Base-by-base conservation (phyloP, 305 asterid species). In the Ajuga reptans region DNA sequence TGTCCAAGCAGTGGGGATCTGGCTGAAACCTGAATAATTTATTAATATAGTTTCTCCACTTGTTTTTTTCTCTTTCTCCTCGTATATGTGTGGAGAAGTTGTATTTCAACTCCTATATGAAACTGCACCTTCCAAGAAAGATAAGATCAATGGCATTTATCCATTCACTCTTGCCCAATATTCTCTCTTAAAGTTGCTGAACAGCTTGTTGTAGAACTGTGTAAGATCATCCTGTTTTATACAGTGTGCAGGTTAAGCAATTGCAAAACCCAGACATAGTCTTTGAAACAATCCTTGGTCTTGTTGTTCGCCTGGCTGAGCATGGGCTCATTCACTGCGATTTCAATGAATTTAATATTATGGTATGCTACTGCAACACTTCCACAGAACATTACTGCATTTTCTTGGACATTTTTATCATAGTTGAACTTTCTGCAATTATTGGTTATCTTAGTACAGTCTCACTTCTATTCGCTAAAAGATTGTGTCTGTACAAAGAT, bases 321-420 rank as follows among this genome's bases (percentile, higher is more conserved):
- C 94, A 90, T 45, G 98, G 98, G 37, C 95, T 90, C 62, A 93
- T 93, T 71, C 98, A 93, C 72, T 93, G 98, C 18, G 98, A 92
- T 79, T 93, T 90, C 77, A 93, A 90, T 74, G 98, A 90, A 71
- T 93, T 93, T 72, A 90, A 93, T 79, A 93, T 93, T 29, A 90
- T 93, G 96, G 97, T 89, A 82, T 61, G 69, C 51, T 63, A 39
- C 72, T 62, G 76, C 14, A 10, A 62, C 68, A 31, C 71, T 56
- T 70, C 51, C 45, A 6, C 9, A 68, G 51, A 68, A 59, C 57
- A 29, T 76, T 54, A 31, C 11, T 45, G 56, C 66, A 17, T 62
- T 68, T 66, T 21, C 39, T 68, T 5, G 42, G 31, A 41, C 27
- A 68, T 72, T 67, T 51, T 31, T 43, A 18, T 17, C 21, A 41